These are phyloP conservation scores for Rhytidiadelphus loreus DNA, from an alignment of 225 moss, liverwort and hornwort genomes.

Conservation along the genomic window DNA sequence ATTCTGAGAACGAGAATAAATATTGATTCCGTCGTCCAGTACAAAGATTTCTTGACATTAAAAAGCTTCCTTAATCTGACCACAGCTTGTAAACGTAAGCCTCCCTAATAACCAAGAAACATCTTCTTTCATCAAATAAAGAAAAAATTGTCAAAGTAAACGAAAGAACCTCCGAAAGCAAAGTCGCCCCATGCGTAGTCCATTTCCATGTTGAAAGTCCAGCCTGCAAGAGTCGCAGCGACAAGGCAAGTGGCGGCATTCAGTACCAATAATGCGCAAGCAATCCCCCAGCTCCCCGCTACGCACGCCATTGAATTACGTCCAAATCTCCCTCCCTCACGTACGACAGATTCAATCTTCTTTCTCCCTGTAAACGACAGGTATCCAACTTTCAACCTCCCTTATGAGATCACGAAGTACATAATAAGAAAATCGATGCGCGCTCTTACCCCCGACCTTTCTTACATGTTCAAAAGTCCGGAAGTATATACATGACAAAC, in stretches of 20 bases:
- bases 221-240: slow-evolving; percentile 17
- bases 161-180: slow-evolving; percentile 1
- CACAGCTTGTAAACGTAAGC: background rate
- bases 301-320: background rate
- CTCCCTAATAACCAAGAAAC: background rate
- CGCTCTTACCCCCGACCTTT: background rate
- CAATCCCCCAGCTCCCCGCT: slow-evolving; percentile 6
- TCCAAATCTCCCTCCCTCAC: background rate
- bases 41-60: background rate
- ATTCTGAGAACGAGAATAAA: background rate
- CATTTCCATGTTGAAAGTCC: slow-evolving; percentile 26
- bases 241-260: background rate
- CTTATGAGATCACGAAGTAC: background rate
- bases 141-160: background rate
- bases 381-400: background rate
- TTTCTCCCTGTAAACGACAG: background rate
- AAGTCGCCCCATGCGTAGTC: background rate
- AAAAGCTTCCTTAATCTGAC: background rate
- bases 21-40: no score
- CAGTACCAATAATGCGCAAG: slow-evolving; percentile 11
- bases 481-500: background rate
- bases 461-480: no score
- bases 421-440: background rate
- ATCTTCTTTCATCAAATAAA: background rate
- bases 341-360: background rate